Base-by-base conservation (phyloP, 352 stramenopile genomes). In the Phytophthora hybrid region DNA sequence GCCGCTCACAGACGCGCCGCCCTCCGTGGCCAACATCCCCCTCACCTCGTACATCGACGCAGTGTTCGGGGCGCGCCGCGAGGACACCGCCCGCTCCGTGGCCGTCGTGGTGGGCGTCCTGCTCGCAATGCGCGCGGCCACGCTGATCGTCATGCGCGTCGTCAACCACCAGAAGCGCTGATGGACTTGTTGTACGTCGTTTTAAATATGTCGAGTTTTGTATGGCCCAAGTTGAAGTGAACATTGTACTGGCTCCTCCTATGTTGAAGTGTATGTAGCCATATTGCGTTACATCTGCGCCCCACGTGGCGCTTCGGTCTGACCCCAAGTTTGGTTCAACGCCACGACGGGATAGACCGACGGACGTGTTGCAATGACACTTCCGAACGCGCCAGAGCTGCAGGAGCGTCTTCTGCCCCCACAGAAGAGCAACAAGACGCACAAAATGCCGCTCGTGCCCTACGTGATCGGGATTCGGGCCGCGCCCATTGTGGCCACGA, bases 121-220 rank as follows among this genome's bases (percentile, higher is more conserved):
- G 19, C 68, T 89, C 1, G 7, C 84, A 31, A 81, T 89, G 65
- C 85, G 87, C 46, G 61, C 91, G 21, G 73, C 88, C 52, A 83
- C 86, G 9, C 56, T 85, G 31, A 55, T 91, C 19, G 73, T 83
- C 18, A 79, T 92, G 63, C 83, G 86, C 23, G 77, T 82, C 29
- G 56, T 93, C 19, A 91, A 89, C 69, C 80, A 91, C 73, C 84
- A 92, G 72, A 88, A 85, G 73, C 79, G 78, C 26, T 90, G 77
- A 77, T 21, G 19, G 44, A 16, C 14, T 44, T 14, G 34, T 14
- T 7, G 0, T 49, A 46, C 18, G 44, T 51, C 18, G 18, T 23
- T 46, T 46, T 46, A 16, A 16, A 31, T 3, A 31, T 6, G 21
- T 13, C 3, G 6, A 1, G 18, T 21, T 51, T 51, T 73, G 39